phyloP scores from a whole-genome alignment of 2,329 filamentous ascomycete species.

The Epichloe sylvatica region DNA sequence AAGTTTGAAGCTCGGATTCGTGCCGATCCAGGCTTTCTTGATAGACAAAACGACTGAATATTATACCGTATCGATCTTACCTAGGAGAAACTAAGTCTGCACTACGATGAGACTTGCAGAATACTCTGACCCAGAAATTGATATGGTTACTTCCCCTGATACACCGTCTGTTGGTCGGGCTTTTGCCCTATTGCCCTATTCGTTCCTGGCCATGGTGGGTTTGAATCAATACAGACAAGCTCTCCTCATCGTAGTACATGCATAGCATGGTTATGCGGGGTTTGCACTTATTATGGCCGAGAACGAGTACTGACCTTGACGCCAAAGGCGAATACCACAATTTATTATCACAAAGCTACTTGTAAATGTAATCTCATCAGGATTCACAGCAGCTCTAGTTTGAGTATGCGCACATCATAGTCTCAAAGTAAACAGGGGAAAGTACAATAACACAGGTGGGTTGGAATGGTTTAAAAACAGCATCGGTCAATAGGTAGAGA shows the following conservation, averaged over 20 bases:
- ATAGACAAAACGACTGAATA: slow-evolving; percentile 35
- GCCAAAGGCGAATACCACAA: background rate
- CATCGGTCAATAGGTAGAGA: background rate
- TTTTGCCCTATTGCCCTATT: no score
- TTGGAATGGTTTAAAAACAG: background rate
- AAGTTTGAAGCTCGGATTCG: slow-evolving; percentile 87
- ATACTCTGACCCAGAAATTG: no score
- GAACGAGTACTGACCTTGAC: no score
- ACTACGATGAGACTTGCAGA: no score
- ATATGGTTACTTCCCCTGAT: no score
- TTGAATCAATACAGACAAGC: no score
- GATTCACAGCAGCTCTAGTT: no score
- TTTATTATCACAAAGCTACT: background rate
- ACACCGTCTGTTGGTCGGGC: no score
- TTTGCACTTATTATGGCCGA: no score
- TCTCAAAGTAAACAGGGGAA: background rate
- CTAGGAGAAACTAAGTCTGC: background rate
- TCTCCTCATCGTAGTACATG: no score
- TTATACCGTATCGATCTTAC: background rate
- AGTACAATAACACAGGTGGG: background rate
- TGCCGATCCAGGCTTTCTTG: slow-evolving; percentile 76
- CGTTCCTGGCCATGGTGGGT: no score
- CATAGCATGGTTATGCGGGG: no score
- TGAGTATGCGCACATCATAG: background rate
- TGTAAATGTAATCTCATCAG: background rate